These are phyloP conservation scores for Panicum miliaceum DNA, from an alignment of 176 grass and related monocot genomes.

Conservation along the genomic window DNA sequence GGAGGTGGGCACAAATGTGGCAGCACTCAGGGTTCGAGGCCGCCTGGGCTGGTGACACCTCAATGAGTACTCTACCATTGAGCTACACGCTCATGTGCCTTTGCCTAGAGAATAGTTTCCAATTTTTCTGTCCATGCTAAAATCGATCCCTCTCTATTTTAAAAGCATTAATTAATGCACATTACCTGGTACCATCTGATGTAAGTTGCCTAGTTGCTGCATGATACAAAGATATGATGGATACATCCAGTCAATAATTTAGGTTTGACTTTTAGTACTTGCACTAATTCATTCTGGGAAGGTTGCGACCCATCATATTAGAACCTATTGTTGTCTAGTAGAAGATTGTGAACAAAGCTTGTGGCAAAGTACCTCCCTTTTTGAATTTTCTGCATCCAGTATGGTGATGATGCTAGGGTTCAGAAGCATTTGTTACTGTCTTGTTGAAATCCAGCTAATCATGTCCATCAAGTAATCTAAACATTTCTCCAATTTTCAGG, in stretches of 20 bases:
- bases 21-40: background rate
- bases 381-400: constrained; percentile 11
- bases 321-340: background rate
- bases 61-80: background rate
- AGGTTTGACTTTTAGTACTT: constrained; percentile 14
- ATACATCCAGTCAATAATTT: background rate
- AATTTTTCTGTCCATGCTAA: background rate
- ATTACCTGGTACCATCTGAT: background rate
- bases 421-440: too few relatives aligned
- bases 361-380: background rate
- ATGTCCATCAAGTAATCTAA: background rate
- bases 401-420: constrained; percentile 21
- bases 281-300: background rate
- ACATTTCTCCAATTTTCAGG: constrained; percentile 54
- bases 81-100: background rate
- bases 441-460: background rate
- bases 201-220: background rate
- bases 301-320: background rate
- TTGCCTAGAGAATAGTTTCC: background rate
- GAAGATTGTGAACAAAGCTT: background rate
- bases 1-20: background rate
- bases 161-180: constrained; percentile 3
- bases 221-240: background rate
- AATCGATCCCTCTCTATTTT: background rate
- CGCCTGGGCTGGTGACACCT: background rate